Conservation (phyloP, 805 yeast genomes). For the Pachysolen tannophilus region DNA sequence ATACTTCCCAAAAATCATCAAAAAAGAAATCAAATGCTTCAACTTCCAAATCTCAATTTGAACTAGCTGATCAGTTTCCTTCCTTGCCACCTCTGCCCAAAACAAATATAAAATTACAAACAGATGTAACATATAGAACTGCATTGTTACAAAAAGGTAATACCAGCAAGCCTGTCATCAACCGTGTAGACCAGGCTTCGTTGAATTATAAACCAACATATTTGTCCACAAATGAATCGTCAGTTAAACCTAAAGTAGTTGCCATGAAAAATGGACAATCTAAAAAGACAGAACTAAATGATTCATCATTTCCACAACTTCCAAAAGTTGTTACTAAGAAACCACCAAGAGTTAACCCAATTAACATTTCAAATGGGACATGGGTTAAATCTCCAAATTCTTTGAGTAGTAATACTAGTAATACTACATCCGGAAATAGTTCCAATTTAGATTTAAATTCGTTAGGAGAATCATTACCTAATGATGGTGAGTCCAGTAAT, state of each 20-base stretch:
- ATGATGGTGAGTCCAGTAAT: conserved; percentile 12
- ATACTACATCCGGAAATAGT: conserved; percentile 5
- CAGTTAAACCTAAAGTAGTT: too few relatives aligned
- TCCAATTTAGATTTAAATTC: conserved; percentile 16
- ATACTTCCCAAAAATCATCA: conserved; percentile 5
- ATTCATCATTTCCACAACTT: conserved; percentile 40
- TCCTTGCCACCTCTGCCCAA: conserved; percentile 20
- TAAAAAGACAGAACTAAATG: conserved; percentile 12
- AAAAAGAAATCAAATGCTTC: conserved; percentile 7
- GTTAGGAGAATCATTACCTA: conserved; percentile 15
- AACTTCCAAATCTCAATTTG: too few relatives aligned
- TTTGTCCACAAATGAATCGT: too few relatives aligned
- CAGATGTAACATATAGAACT: conserved; percentile 5
- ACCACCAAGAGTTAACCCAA: conserved; percentile 57
- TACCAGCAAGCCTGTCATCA: conserved; percentile 11
- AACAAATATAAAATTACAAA: not conserved
- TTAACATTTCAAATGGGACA: too few relatives aligned
- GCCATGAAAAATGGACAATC: not conserved
- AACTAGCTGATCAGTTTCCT: conserved; percentile 17
- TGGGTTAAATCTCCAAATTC: not conserved
- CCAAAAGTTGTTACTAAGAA: conserved; percentile 31
- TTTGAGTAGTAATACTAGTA: conserved; percentile 3
- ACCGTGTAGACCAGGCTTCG: not conserved
- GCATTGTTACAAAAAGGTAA: not conserved
- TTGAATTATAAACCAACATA: conserved; percentile 6